phyloP scores from a whole-genome alignment of 345 rosid genomes.

The Kernera saxatilis region DNA sequence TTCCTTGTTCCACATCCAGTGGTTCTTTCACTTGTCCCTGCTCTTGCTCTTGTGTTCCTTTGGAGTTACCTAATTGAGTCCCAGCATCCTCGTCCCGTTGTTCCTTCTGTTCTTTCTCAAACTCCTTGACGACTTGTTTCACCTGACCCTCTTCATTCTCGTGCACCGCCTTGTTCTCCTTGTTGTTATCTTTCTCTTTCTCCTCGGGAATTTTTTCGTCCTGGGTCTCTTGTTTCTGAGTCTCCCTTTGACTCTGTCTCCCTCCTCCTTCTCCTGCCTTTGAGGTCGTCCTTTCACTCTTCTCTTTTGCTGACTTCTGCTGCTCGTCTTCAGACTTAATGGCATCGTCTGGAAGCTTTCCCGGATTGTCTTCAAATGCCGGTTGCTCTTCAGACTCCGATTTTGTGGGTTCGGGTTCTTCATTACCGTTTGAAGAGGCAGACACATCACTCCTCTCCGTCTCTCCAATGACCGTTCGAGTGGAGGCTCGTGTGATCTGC shows the following conservation, averaged over 20 bases:
- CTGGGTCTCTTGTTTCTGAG: constrained; percentile 33
- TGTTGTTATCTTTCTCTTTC: neutral
- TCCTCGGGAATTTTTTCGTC: constrained; percentile 20
- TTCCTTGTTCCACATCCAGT: constrained; percentile 38
- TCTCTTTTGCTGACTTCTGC: constrained; percentile 19
- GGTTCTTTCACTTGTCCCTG: constrained; percentile 27
- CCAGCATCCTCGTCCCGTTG: constrained; percentile 54
- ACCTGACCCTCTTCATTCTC: constrained; percentile 14
- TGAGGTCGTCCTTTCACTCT: constrained; percentile 27
- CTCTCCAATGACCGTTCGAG: constrained; percentile 21
- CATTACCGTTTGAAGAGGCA: constrained; percentile 2
- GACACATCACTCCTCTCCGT: constrained; percentile 23
- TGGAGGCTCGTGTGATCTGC: constrained; percentile 30
- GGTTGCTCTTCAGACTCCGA: constrained; percentile 33
- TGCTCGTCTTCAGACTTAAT: constrained; percentile 50
- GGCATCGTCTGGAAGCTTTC: constrained; percentile 79
- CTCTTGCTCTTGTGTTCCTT: constrained; percentile 24
- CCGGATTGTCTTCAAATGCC: constrained; percentile 71
- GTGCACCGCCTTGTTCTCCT: neutral
- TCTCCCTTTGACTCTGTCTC: constrained; percentile 31
- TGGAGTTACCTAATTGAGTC: constrained; percentile 11
- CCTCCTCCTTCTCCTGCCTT: constrained; percentile 38
- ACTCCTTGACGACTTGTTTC: constrained; percentile 25
- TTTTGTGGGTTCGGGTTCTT: constrained; percentile 18
- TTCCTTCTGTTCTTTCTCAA: constrained; percentile 38